Evolutionary conservation across 2,329 filamentous ascomycete species (phyloP), one percentile per base, ranked within the genome.

Genomic region (Aspergillus intermedius): DNA sequence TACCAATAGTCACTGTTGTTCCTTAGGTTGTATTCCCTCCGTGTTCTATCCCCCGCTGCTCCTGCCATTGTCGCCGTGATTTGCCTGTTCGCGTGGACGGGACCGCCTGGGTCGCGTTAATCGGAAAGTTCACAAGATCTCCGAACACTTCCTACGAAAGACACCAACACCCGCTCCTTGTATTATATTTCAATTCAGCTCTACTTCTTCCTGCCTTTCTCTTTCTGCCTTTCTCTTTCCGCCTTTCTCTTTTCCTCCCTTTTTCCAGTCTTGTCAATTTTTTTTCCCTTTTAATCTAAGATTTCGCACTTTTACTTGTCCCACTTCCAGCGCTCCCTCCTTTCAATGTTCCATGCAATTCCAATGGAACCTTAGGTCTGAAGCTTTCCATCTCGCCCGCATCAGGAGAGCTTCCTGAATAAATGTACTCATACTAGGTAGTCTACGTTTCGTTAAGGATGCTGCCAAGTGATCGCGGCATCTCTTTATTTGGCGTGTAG

Each of bases 401-500:
- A 32, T 53, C 49, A 56, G 55, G 54, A 54, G 47, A 45, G 44
- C 44, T 54, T 51, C 47, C 51, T 52, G 57, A 51, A 53, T 48
- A 50, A 47, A 56, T 57, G 58, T 54, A 52, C 45, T 51, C 50
- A 45, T 56, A 55, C 49, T 56, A 54, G 47, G 45, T 48, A 47
- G 45, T 49, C 51, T 45, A 50, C 48, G 28, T 48, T 49, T 40
- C 41, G 54, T 64, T 61, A 64, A 71, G 66, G 66, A 71, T 71
- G 68, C 65, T 70, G 66, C 60, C 61, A 62, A 55, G 54, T 64
- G 58, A 57, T 61, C 53, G 59, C 55, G 59, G 55, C 50, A 49
- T 49, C 57, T 60, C 57, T 51, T 56, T 63, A 54, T 62, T 56
- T 62, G 67, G 68, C 66, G 67, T 64, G 58, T 71, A 71, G 68